phyloP scores from a whole-genome alignment of 75 land plant genomes.

The Sequoia sempervirens region DNA sequence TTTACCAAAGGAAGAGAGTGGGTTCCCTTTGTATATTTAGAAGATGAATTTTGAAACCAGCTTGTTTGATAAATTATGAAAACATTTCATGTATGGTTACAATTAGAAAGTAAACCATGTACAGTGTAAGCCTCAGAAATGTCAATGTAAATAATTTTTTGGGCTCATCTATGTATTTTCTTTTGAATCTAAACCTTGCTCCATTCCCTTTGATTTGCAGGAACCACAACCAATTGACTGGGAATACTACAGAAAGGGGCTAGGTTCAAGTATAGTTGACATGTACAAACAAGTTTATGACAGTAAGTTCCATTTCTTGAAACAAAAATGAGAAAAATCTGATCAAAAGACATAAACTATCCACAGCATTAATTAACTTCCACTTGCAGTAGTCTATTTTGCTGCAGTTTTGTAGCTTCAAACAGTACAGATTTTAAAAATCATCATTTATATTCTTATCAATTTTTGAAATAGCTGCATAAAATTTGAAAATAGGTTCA shows the following conservation, averaged over 20 bases:
- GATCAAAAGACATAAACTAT: not conserved
- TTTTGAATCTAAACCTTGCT: not conserved
- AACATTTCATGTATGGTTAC: not conserved
- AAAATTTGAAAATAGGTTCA: not conserved
- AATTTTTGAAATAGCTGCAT: not conserved
- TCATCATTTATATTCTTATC: too few species aligned
- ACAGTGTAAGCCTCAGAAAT: too few species aligned
- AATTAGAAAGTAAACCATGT: not conserved
- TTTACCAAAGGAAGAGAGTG: not conserved
- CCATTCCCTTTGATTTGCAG: conserved; percentile 21
- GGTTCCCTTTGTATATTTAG: not conserved
- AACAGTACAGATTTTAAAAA: not conserved
- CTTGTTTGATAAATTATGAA: not conserved
- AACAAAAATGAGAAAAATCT: not conserved
- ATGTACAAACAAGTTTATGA: conserved; percentile 72
- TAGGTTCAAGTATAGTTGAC: conserved; percentile 67
- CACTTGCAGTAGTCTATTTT: not conserved
- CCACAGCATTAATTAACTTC: not conserved
- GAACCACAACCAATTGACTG: conserved; percentile 80
- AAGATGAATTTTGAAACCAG: not conserved
- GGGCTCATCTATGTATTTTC: too few species aligned
- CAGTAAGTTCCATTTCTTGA: conserved; percentile 31
- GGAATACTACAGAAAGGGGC: conserved; percentile 67
- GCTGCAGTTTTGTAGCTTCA: not conserved
- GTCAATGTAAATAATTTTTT: too few species aligned